Base-by-base conservation (phyloP, 2,329 filamentous ascomycete genomes). In the Zasmidium cellare region DNA sequence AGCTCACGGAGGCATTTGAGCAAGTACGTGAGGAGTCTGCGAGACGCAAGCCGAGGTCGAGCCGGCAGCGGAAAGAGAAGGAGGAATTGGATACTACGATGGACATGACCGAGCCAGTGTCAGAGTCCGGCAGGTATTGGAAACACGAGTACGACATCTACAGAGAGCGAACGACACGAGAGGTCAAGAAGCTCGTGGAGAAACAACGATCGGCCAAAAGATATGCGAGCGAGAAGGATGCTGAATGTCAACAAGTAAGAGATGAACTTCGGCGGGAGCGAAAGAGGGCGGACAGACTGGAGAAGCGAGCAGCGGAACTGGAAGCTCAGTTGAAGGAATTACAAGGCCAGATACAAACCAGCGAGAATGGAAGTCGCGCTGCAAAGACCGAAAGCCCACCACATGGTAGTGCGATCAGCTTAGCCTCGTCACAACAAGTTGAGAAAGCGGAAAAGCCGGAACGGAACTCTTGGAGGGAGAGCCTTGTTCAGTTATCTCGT, bases 171-270 rank as follows among this genome's bases (percentile, higher is more conserved):
- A 89, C 89, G 62, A 85, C 85, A 71, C 82, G 80, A 46, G 88
- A 92, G 72, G 87, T 92, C 80, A 86, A 87, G 76, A 90, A 88
- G 76, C 79, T 93, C 69, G 82, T 92, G 69, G 85, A 85, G 69
- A 92, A 92, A 79, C 91, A 92, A 77, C 85, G 90, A 69, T 79
- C 91, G 61, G 88, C 89, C 57, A 92, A 90, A 75, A 87, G 86
- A 55, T 92, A 88, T 69, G 90, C 90, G 46, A 87, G 87, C 71
- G 84, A 88, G 75, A 92, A 92, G 73, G 90, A 93, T 68, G 79
- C 80, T 18, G 87, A 92, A 72, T 87, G 87, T 20, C 81, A 84
- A 23, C 82, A 88, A 56, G 75, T 92, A 51, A 80, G 82, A 20
- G 83, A 85, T 59, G 84, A 85, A 66, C 80, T 93, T 35, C 82